Evolutionary conservation across 305 asterid genomes (phyloP).

Genomic region (Solanum hybrid): DNA sequence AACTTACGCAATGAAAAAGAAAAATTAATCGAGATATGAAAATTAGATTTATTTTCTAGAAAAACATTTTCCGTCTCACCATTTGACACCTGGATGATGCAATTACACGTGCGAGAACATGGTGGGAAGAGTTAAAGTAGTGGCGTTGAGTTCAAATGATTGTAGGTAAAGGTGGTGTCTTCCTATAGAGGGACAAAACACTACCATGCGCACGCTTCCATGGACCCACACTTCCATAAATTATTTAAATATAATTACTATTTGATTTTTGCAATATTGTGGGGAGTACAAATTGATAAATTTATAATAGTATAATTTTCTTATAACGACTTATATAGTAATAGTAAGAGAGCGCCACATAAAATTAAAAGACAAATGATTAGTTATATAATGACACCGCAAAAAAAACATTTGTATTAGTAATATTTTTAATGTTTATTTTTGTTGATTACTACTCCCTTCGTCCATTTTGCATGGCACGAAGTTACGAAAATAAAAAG

Average conservation of each 20-base stretch:
- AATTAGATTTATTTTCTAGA: too few relatives aligned
- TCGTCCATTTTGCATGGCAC: neutral
- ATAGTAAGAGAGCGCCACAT: neutral
- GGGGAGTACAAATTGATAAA: neutral
- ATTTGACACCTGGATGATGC: neutral
- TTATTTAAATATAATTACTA: too few relatives aligned
- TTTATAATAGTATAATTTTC: neutral
- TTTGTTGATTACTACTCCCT: neutral
- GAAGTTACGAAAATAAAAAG: neutral
- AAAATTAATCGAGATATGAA: too few relatives aligned
- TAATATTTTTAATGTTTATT: too few relatives aligned
- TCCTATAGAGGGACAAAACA: constrained; percentile 30
- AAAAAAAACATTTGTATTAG: too few relatives aligned
- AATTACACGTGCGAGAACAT: neutral
- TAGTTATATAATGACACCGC: neutral
- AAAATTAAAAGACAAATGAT: neutral
- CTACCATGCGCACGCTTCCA: constrained; percentile 32
- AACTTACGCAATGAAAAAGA: too few relatives aligned
- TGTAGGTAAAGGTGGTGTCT: constrained; percentile 37
- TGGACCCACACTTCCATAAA: neutral
- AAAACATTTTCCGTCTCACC: too few relatives aligned
- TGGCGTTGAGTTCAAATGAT: constrained; percentile 43
- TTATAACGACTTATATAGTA: neutral
- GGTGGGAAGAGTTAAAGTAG: neutral
- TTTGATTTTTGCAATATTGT: too few relatives aligned